These are phyloP conservation scores for Ogataea haglerorum DNA, from an alignment of 805 yeast genomes.

Conservation along the genomic window DNA sequence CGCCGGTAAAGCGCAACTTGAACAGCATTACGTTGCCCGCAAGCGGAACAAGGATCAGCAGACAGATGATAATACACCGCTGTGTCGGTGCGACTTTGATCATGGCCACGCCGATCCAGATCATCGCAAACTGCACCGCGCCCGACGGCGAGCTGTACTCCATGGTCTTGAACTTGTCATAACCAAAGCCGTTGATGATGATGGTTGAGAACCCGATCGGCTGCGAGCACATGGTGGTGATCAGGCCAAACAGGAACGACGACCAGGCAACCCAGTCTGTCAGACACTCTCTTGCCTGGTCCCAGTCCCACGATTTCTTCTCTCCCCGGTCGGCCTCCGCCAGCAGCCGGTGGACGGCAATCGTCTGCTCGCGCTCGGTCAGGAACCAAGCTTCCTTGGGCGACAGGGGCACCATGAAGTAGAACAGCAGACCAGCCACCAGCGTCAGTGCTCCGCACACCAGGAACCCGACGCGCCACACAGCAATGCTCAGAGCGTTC, in stretches of 20 bases:
- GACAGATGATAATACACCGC: slow-evolving; percentile 18
- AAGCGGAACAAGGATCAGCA: slow-evolving; percentile 22
- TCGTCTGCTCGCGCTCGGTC: slow-evolving; percentile 41
- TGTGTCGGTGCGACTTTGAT: slow-evolving; percentile 23
- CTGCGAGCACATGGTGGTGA: slow-evolving; percentile 43
- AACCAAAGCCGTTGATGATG: slow-evolving; percentile 33
- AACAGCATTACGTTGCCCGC: slow-evolving; percentile 23
- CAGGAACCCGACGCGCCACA: slow-evolving; percentile 61
- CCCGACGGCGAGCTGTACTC: slow-evolving; percentile 31
- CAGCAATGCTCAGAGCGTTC: slow-evolving; percentile 39
- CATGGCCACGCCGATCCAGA: slow-evolving; percentile 26
- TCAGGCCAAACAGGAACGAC: slow-evolving; percentile 41
- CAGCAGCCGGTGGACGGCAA: slow-evolving; percentile 51
- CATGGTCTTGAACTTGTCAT: slow-evolving; percentile 24
- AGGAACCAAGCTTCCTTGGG: slow-evolving; percentile 53
- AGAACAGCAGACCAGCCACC: slow-evolving; percentile 41
- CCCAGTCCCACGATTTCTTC: slow-evolving; percentile 47
- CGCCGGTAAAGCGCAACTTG: slow-evolving; percentile 12
- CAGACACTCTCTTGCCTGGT: slow-evolving; percentile 54
- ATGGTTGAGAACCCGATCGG: slow-evolving; percentile 35
- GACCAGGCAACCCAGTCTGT: slow-evolving; percentile 50
- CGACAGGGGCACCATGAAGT: slow-evolving; percentile 40
- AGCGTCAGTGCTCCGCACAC: slow-evolving; percentile 57
- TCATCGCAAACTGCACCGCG: slow-evolving; percentile 27
- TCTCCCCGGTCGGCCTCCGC: slow-evolving; percentile 37